Percentiles rank a stretch among this genome's conserved stretches.
Evolutionary conservation across 1,284 basidiomycete species (phyloP).

Genomic region (Cryptococcus sp.): DNA sequence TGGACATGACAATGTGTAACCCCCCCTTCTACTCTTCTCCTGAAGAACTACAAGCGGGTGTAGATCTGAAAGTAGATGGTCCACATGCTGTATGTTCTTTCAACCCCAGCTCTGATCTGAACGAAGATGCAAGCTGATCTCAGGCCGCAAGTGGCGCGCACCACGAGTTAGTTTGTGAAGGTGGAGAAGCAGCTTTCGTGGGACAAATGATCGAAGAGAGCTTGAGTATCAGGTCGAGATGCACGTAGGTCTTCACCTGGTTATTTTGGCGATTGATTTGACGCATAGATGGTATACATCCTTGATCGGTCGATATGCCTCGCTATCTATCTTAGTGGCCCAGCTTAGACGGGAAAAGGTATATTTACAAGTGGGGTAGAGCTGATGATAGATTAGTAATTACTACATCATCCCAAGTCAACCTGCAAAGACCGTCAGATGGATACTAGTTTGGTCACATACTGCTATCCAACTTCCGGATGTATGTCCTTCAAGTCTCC

Average conservation of each 20-base stretch:
- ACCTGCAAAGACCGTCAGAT: constrained; percentile 80
- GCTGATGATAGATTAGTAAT: constrained; percentile 61
- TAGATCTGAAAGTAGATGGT: constrained; percentile 58
- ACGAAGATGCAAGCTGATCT: background rate
- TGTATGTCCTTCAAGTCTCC: too few species aligned
- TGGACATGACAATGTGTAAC: constrained; percentile 78
- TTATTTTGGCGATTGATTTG: background rate
- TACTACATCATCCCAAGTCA: constrained; percentile 77
- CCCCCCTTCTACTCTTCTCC: constrained; percentile 81
- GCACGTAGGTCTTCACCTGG: constrained; percentile 18
- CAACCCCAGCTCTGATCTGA: constrained; percentile 5
- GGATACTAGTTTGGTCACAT: constrained; percentile 85
- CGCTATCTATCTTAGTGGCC: constrained; percentile 60
- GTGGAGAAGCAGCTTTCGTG: constrained; percentile 81
- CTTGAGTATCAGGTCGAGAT: constrained; percentile 52
- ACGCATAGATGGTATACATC: constrained; percentile 83
- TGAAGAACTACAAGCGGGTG: constrained; percentile 62
- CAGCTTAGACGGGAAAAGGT: constrained; percentile 57
- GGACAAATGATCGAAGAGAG: constrained; percentile 73
- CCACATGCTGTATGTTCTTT: constrained; percentile 57
- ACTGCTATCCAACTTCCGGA: constrained; percentile 57
- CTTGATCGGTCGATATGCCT: constrained; percentile 80
- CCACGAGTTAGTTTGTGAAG: constrained; percentile 78
- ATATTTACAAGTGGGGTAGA: constrained; percentile 12
- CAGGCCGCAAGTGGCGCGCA: constrained; percentile 76